Percentiles rank a stretch among this genome's conserved stretches.
phyloP scores from a whole-genome alignment of 2,329 filamentous ascomycete species.

The Cladophialophora carrionii region DNA sequence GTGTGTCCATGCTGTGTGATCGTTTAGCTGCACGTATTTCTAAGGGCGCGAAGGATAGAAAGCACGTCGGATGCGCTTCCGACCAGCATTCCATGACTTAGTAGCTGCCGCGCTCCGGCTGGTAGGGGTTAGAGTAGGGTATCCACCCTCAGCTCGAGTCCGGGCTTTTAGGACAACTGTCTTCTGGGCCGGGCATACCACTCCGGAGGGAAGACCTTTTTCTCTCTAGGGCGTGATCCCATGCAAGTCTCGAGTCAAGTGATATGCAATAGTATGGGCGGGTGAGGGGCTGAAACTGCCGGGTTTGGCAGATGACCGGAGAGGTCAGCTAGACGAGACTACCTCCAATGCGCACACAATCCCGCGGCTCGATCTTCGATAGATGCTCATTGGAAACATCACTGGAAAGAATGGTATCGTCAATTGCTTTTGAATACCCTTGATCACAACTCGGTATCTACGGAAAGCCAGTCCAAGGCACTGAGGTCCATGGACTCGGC shows the following conservation, averaged over 20 bases:
- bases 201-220: background rate
- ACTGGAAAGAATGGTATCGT: background rate
- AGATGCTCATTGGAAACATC: too few relatives aligned
- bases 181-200: background rate
- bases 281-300: too few relatives aligned
- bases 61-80: background rate
- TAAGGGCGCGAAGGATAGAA: background rate
- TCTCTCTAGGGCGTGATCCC: too few relatives aligned
- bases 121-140: too few relatives aligned
- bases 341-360: too few relatives aligned
- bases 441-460: background rate
- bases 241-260: too few relatives aligned
- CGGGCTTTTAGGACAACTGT: background rate
- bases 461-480: conserved; percentile 32
- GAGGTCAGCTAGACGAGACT: too few relatives aligned
- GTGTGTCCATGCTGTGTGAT: background rate
- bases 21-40: background rate
- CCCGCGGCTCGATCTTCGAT: too few relatives aligned
- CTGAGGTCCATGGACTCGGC: conserved; percentile 34
- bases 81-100: background rate
- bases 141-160: background rate
- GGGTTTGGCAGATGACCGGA: too few relatives aligned
- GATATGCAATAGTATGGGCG: too few relatives aligned
- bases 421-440: background rate
- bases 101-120: too few relatives aligned